Evolutionary conservation across 169 alveolate genomes (phyloP).

Genomic region (Fabrea salina): DNA sequence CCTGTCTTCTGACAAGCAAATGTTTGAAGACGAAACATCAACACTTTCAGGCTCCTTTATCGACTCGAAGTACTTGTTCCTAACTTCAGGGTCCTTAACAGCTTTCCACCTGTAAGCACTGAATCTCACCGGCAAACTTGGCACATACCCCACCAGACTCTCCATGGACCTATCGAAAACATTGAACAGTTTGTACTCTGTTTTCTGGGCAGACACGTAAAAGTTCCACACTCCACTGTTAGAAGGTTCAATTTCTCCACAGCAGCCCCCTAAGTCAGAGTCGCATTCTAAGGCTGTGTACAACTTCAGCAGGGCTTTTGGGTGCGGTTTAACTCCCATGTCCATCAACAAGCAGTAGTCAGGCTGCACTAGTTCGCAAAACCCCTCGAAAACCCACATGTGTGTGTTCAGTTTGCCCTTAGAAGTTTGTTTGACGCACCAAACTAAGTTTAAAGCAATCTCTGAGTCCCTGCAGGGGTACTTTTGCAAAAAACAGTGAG

Average conservation of each 20-base stretch:
- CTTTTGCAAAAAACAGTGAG: too few relatives aligned
- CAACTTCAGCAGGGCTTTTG: constrained; percentile 23
- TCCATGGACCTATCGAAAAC: not conserved
- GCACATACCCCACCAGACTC: constrained; percentile 18
- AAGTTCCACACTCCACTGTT: not conserved
- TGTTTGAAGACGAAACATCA: not conserved
- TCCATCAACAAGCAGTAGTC: constrained; percentile 44
- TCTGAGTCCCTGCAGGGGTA: too few relatives aligned
- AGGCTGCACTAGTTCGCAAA: constrained; percentile 40
- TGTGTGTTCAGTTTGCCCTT: constrained; percentile 50
- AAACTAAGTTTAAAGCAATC: too few relatives aligned
- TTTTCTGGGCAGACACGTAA: not conserved
- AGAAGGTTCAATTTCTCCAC: constrained; percentile 26
- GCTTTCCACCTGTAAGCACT: constrained; percentile 26
- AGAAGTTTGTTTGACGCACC: constrained; percentile 39
- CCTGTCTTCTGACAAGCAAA: constrained; percentile 44
- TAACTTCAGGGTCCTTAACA: not conserved
- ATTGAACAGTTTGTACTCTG: constrained; percentile 24
- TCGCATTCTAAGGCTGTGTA: not conserved
- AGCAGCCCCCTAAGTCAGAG: constrained; percentile 8
- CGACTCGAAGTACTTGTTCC: not conserved
- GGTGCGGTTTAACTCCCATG: constrained; percentile 40
- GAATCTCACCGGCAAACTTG: constrained; percentile 14
- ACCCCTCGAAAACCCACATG: constrained; percentile 47
- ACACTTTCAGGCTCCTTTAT: not conserved